Percentiles rank a stretch among this genome's conserved stretches.
Conservation (phyloP, 176 grass and related monocot genomes). For the Dendrocalamus sinicus region DNA sequence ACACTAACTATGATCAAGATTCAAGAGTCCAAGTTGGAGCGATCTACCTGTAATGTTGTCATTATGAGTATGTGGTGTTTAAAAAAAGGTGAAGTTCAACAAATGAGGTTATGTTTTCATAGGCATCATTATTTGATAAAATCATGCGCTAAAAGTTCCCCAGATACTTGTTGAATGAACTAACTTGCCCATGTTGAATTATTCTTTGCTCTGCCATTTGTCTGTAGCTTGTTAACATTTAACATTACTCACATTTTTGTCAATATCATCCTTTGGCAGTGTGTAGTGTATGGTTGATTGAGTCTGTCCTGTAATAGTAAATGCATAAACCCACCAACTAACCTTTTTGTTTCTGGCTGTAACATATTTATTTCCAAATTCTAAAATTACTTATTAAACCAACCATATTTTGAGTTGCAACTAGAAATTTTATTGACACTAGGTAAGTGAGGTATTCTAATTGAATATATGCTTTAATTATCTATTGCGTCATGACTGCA, state of each 20-base stretch:
- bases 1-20: conserved; percentile 5
- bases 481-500: not conserved
- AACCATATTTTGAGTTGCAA: not conserved
- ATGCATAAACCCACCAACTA: conserved; percentile 1
- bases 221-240: conserved; percentile 6
- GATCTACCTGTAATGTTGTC: not conserved
- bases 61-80: conserved; percentile 14
- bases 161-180: conserved; percentile 1
- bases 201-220: not conserved
- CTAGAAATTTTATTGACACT: not conserved
- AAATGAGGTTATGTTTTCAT: not conserved
- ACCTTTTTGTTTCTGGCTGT: not conserved
- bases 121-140: not conserved
- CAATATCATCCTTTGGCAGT: not conserved
- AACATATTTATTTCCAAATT: not conserved
- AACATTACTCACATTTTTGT: not conserved
- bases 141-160: not conserved
- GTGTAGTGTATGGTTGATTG: conserved; percentile 4
- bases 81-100: not conserved
- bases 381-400: not conserved
- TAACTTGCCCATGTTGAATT: conserved; percentile 8
- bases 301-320: conserved; percentile 1
- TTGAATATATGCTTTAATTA: conserved; percentile 10
- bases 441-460: not conserved
- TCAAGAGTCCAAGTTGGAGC: not conserved